Percentiles rank a stretch among this genome's conserved stretches.
Conservation (phyloP, 2,329 filamentous ascomycete genomes). For the Diaporthe destruens region DNA sequence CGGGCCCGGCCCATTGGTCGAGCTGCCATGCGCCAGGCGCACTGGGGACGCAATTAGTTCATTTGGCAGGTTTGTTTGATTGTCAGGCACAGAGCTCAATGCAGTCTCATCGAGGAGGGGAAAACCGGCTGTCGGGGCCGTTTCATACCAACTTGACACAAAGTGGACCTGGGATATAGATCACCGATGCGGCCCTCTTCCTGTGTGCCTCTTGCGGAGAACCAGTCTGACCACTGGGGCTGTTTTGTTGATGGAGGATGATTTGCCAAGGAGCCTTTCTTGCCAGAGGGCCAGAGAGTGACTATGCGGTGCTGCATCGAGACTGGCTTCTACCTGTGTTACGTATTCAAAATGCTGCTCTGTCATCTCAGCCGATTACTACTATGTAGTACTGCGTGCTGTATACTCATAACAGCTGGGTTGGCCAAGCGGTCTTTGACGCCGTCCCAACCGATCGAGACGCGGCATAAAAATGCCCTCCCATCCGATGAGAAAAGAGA, state of each 20-base stretch:
- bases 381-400: no score
- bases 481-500: neutral
- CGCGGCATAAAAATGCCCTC: neutral
- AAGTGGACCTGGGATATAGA: slow-evolving; percentile 26
- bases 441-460: neutral
- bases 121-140: slow-evolving; percentile 29
- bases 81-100: slow-evolving; percentile 31
- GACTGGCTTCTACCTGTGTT: neutral
- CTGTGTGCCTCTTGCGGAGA: slow-evolving; percentile 4
- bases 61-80: slow-evolving; percentile 29
- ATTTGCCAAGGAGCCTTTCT: neutral
- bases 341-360: neutral
- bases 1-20: slow-evolving; percentile 21
- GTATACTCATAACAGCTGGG: neutral
- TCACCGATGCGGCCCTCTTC: neutral
- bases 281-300: neutral
- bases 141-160: slow-evolving; percentile 30
- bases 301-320: slow-evolving; percentile 10
- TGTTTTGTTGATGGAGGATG: neutral
- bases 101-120: slow-evolving; percentile 31
- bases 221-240: neutral
- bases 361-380: neutral
- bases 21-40: slow-evolving; percentile 9
- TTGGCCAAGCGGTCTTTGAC: neutral
- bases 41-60: slow-evolving; percentile 24